Conservation (phyloP, 208 protist genomes). For the Leishmania aethiopica region DNA sequence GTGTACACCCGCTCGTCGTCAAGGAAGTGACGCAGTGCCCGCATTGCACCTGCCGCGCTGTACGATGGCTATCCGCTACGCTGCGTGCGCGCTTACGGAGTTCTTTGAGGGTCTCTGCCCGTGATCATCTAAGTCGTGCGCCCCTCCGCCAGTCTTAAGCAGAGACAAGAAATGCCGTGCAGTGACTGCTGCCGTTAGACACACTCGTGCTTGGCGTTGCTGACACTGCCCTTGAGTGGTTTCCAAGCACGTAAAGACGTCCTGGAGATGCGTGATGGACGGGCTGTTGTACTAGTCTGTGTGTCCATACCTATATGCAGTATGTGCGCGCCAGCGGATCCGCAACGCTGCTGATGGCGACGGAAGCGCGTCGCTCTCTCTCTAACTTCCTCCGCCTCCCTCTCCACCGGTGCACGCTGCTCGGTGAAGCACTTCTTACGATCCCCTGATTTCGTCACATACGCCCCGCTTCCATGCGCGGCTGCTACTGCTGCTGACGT, state of each 20-base stretch:
- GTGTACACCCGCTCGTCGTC: not conserved
- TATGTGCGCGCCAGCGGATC: not conserved
- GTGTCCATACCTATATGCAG: not conserved
- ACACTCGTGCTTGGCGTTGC: not conserved
- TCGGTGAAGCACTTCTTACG: not conserved
- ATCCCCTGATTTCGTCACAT: not conserved
- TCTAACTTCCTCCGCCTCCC: not conserved
- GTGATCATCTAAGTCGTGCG: not conserved
- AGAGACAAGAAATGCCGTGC: not conserved
- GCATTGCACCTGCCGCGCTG: not conserved
- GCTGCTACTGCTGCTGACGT: not conserved
- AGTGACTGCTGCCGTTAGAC: not conserved
- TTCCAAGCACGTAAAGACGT: not conserved
- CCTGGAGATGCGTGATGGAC: not conserved
- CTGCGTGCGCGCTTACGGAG: not conserved
- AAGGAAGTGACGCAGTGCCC: not conserved
- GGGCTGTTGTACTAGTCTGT: not conserved
- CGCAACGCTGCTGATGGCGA: not conserved
- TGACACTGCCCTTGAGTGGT: not conserved
- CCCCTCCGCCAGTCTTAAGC: not conserved
- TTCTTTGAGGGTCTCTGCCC: not conserved
- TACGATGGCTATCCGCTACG: not conserved
- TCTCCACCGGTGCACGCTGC: not conserved
- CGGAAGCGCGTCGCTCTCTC: not conserved
- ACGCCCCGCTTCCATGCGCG: not conserved